Conservation (phyloP, 441 rosid species). For the Mallotus japonicus region DNA sequence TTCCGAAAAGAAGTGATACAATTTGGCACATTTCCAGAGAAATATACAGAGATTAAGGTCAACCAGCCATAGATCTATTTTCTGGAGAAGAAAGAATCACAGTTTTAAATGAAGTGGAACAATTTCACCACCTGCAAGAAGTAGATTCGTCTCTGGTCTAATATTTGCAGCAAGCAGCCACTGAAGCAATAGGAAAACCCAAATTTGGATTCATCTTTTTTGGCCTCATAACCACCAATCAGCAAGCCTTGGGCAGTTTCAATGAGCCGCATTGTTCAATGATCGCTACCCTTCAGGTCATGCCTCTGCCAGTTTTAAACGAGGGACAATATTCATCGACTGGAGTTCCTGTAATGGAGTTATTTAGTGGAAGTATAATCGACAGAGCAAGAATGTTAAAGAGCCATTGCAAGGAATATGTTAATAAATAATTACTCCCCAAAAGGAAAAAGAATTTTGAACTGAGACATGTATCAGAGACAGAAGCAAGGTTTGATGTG, state of each 20-base stretch:
- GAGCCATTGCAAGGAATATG: not conserved
- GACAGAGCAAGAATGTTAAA: not conserved
- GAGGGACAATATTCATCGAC: conserved; percentile 83
- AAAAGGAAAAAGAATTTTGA: not conserved
- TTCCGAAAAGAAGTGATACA: no score
- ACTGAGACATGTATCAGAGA: not conserved
- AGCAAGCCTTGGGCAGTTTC: not conserved
- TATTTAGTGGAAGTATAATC: not conserved
- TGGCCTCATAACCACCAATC: not conserved
- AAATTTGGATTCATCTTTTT: not conserved
- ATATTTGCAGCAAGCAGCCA: not conserved
- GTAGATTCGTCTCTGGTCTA: not conserved
- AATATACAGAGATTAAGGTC: no score
- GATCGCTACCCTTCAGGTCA: conserved; percentile 25
- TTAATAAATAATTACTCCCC: no score
- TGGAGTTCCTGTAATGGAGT: conserved; percentile 63
- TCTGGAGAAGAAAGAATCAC: not conserved
- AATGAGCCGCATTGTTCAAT: not conserved
- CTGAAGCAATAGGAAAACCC: no score
- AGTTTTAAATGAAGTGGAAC: not conserved
- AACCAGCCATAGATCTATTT: no score
- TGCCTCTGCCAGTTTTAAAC: conserved; percentile 56
- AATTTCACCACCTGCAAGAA: not conserved
- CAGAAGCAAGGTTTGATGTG: not conserved
- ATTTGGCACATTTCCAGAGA: no score